A percentile compares a stretch with the other conserved stretches of the same genome.
phyloP scores from a whole-genome alignment of 2,329 filamentous ascomycete species.

The Colletotrichum echinochloae region DNA sequence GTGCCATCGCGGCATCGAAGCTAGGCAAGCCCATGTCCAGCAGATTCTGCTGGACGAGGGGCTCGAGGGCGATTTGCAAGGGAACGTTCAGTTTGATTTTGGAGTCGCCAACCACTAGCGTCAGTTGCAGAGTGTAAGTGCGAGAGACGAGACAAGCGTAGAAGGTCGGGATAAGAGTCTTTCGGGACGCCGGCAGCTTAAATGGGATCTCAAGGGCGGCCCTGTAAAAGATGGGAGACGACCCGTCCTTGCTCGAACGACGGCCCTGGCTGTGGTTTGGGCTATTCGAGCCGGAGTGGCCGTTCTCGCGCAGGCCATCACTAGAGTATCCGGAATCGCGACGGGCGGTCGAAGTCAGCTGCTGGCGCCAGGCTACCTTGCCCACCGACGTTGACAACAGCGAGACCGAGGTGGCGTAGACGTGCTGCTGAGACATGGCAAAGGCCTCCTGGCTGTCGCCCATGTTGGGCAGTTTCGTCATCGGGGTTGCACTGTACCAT shows the following conservation, averaged over 20 bases:
- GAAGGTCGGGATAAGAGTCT: constrained; percentile 67
- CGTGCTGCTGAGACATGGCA: constrained; percentile 49
- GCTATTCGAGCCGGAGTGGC: constrained; percentile 51
- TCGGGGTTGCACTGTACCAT: constrained; percentile 62
- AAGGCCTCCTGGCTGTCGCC: constrained; percentile 57
- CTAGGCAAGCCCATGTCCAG: constrained; percentile 55
- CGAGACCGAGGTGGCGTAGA: constrained; percentile 59
- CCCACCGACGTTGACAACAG: constrained; percentile 54
- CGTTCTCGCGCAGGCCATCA: constrained; percentile 52
- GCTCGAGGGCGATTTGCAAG: constrained; percentile 63
- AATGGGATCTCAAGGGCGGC: constrained; percentile 62
- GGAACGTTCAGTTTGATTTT: constrained; percentile 61
- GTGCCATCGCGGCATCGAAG: constrained; percentile 61
- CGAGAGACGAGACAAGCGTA: constrained; percentile 69
- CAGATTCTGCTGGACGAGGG: constrained; percentile 45
- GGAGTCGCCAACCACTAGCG: constrained; percentile 56
- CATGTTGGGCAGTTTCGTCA: constrained; percentile 63
- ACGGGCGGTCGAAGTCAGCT: constrained; percentile 49
- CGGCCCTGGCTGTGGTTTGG: constrained; percentile 42
- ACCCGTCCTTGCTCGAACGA: constrained; percentile 28
- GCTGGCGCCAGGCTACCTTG: constrained; percentile 56
- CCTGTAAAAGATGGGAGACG: constrained; percentile 54
- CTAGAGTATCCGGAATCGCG: constrained; percentile 67
- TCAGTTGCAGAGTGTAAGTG: constrained; percentile 64
- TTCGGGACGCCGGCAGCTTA: constrained; percentile 58